phyloP scores from a whole-genome alignment of 768 basidiomycete genomes.

The Flagelloscypha sp. region DNA sequence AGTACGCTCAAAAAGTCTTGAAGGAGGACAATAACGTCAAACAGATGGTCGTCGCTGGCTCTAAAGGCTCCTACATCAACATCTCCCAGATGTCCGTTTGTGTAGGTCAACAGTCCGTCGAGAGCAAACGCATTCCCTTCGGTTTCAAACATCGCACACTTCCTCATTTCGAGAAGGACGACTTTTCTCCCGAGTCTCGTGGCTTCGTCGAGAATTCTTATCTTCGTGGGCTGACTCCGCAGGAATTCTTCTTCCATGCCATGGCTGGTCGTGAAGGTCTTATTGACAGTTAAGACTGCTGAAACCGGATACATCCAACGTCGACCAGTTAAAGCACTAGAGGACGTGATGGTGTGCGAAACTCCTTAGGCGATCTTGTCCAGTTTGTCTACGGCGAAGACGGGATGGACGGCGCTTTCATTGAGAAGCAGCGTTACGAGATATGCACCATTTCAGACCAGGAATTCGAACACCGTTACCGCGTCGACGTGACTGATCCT shows the following conservation, averaged over 20 bases:
- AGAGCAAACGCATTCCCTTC: conserved; percentile 96
- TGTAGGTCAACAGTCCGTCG: conserved; percentile 97
- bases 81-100: conserved; percentile 99
- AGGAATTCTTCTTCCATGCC: conserved; percentile 99
- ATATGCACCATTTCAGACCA: conserved; percentile 75
- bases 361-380: conserved; percentile 91
- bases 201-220: conserved; percentile 99
- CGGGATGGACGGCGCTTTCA: conserved; percentile 97
- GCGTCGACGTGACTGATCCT: conserved; percentile 89
- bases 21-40: conserved; percentile 99
- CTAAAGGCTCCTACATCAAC: conserved; percentile 98
- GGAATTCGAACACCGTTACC: conserved; percentile 85
- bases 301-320: conserved; percentile 99
- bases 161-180: conserved; percentile 97
- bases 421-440: conserved; percentile 92
- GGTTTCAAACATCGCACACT: conserved; percentile 95
- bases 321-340: conserved; percentile 93
- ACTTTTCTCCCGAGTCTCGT: conserved; percentile 94
- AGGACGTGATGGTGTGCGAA: conserved; percentile 95
- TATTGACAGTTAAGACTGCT: conserved; percentile 99
- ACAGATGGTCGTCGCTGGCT: conserved; percentile 99
- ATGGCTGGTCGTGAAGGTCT: conserved; percentile 99
- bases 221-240: conserved; percentile 89
- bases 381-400: conserved; percentile 98
- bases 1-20: conserved; percentile 92